These are phyloP conservation scores for Cladosporium sp. DNA, from an alignment of 2,329 filamentous ascomycete species.

Conservation along the genomic window DNA sequence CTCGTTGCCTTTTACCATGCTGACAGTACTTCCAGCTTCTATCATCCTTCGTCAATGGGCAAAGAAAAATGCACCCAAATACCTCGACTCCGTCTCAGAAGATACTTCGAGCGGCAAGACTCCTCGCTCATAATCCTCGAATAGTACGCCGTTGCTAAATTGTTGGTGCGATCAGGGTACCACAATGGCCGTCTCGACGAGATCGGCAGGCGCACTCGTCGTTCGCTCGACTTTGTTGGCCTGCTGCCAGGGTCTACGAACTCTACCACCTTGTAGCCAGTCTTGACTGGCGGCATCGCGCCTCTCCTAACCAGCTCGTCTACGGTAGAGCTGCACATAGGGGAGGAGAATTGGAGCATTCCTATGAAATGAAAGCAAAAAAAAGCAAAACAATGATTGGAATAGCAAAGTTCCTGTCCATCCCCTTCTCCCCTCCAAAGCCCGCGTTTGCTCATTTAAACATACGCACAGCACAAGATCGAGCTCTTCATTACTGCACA, in stretches of 20 bases:
- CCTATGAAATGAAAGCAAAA: conserved; percentile 10
- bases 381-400: conserved; percentile 11
- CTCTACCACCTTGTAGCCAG: not conserved
- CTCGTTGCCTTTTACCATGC: conserved; percentile 13
- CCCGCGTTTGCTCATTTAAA: not conserved
- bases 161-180: conserved; percentile 6
- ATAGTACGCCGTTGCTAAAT: conserved; percentile 10
- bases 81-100: conserved; percentile 26
- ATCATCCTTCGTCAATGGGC: conserved; percentile 91
- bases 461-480: conserved; percentile 4
- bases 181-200: not conserved
- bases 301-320: conserved; percentile 4
- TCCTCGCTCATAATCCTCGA: conserved; percentile 25
- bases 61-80: conserved; percentile 50
- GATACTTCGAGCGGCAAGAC: conserved; percentile 28
- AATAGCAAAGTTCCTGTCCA: not conserved
- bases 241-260: not conserved
- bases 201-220: conserved; percentile 1
- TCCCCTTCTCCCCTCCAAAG: not conserved
- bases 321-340: conserved; percentile 4
- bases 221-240: conserved; percentile 5
- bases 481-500: not conserved
- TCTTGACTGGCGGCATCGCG: not conserved
- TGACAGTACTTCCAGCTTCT: conserved; percentile 59
- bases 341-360: not conserved